A percentile compares a stretch with the other conserved stretches of the same genome.
phyloP scores from a whole-genome alignment of 1,139 yeast species.

The Saccharomyces hybrid region DNA sequence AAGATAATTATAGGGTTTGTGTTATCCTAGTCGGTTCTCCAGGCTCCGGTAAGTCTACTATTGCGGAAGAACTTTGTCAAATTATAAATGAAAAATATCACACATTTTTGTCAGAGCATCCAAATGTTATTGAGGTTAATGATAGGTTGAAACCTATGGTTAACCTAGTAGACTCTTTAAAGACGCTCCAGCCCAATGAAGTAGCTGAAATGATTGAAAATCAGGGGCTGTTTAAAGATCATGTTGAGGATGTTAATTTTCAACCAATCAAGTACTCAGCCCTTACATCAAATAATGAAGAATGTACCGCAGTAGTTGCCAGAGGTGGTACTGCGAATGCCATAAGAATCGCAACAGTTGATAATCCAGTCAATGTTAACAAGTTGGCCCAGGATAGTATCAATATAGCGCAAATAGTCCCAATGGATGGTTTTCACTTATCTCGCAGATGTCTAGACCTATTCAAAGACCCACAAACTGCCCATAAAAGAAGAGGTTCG shows the following conservation, averaged over 20 bases:
- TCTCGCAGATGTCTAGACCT: constrained; percentile 46
- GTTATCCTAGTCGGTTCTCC: constrained; percentile 68
- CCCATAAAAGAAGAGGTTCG: constrained; percentile 67
- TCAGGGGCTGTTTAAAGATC: constrained; percentile 38
- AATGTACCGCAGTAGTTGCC: constrained; percentile 23
- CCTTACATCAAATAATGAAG: neutral
- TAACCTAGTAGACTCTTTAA: neutral
- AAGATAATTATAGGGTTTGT: constrained; percentile 39
- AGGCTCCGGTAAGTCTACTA: constrained; percentile 76
- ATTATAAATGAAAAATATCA: constrained; percentile 31
- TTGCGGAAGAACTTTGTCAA: constrained; percentile 41
- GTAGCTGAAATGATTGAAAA: constrained; percentile 26
- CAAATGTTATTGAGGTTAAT: neutral
- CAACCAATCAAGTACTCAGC: constrained; percentile 21
- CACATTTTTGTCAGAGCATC: constrained; percentile 5
- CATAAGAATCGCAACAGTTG: constrained; percentile 9
- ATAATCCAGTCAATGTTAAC: neutral
- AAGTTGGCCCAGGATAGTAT: constrained; percentile 1
- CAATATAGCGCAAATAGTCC: constrained; percentile 37
- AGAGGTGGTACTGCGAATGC: constrained; percentile 32
- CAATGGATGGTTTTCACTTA: constrained; percentile 82
- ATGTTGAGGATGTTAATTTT: constrained; percentile 40
- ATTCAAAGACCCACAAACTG: constrained; percentile 48
- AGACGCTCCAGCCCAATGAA: constrained; percentile 8
- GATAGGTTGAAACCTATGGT: neutral